Evolutionary conservation across 176 grass and related monocot genomes (phyloP).

Genomic region (Chrysopogon serrulatus): DNA sequence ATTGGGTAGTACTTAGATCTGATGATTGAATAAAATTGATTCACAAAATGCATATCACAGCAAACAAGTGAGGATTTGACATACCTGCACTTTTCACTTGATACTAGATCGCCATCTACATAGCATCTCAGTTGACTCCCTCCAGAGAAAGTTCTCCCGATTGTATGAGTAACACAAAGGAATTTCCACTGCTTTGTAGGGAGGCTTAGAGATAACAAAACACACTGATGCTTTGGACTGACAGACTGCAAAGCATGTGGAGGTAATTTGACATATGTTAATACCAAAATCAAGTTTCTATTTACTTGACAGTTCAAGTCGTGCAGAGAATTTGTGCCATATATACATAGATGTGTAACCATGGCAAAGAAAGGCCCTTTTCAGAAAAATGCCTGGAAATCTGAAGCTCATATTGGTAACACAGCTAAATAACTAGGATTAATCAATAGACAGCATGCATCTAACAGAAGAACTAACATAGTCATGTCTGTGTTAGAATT

Average conservation of each 20-base stretch:
- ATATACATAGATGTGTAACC: neutral
- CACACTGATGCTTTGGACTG: slow-evolving; percentile 86
- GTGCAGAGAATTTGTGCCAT: slow-evolving; percentile 9
- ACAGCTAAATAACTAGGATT: slow-evolving; percentile 12
- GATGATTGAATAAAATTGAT: neutral
- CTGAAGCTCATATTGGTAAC: neutral
- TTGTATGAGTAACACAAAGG: slow-evolving; percentile 86
- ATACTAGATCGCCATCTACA: slow-evolving; percentile 76
- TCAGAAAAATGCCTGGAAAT: neutral
- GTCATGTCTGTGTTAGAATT: slow-evolving; percentile 6
- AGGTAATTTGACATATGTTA: slow-evolving; percentile 26
- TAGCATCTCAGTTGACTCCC: slow-evolving; percentile 89
- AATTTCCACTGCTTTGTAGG: slow-evolving; percentile 90
- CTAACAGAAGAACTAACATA: neutral
- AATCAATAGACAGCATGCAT: neutral
- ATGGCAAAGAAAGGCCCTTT: slow-evolving; percentile 11
- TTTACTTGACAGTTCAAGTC: slow-evolving; percentile 10
- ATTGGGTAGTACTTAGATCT: neutral
- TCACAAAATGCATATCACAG: slow-evolving; percentile 1
- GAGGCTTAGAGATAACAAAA: slow-evolving; percentile 70
- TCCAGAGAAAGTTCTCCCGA: slow-evolving; percentile 92
- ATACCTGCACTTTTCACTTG: slow-evolving; percentile 89
- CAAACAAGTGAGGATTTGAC: neutral
- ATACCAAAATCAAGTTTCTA: slow-evolving; percentile 14
- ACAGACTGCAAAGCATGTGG: slow-evolving; percentile 54